Evolutionary conservation across 1,284 basidiomycete genomes (phyloP).

Genomic region (Cutaneotrichosporon arboriforme): DNA sequence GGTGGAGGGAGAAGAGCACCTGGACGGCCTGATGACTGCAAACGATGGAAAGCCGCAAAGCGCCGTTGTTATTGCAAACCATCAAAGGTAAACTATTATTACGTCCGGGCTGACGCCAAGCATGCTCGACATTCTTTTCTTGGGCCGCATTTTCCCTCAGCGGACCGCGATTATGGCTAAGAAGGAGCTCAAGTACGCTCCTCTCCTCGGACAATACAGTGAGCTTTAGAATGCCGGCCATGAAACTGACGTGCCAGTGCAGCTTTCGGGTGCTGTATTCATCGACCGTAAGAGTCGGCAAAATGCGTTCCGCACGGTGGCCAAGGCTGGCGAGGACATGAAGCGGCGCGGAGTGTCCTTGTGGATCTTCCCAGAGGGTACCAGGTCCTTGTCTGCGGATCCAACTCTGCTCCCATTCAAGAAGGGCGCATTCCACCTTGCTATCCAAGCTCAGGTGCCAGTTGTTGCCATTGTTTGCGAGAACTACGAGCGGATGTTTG

Average conservation of each 20-base stretch:
- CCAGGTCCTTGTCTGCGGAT: constrained; percentile 64
- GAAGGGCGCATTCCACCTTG: constrained; percentile 97
- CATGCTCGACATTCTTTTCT: constrained; percentile 76
- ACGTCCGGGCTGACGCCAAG: constrained; percentile 34
- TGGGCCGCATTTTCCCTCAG: constrained; percentile 82
- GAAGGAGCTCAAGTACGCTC: constrained; percentile 78
- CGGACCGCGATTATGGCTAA: constrained; percentile 88
- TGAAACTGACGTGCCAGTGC: constrained; percentile 52
- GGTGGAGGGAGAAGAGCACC: constrained; percentile 80
- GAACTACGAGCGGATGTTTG: constrained; percentile 79
- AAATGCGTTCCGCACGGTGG: constrained; percentile 68
- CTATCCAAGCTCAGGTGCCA: constrained; percentile 73
- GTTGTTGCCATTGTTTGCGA: constrained; percentile 89
- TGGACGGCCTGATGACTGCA: constrained; percentile 54
- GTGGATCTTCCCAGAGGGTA: constrained; percentile 92
- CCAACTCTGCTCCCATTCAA: constrained; percentile 81
- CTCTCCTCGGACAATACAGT: constrained; percentile 81
- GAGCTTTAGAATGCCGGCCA: background rate
- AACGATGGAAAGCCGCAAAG: constrained; percentile 49
- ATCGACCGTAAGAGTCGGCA: constrained; percentile 79
- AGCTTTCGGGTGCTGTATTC: constrained; percentile 86
- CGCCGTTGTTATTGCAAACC: constrained; percentile 76
- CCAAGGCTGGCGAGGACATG: constrained; percentile 74
- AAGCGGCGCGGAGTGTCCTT: constrained; percentile 64
- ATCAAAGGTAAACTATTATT: constrained; percentile 59